A percentile compares a stretch with the other conserved stretches of the same genome.
These are phyloP conservation scores for Syzygium jambos DNA, from an alignment of 345 rosid genomes.

Conservation along the genomic window DNA sequence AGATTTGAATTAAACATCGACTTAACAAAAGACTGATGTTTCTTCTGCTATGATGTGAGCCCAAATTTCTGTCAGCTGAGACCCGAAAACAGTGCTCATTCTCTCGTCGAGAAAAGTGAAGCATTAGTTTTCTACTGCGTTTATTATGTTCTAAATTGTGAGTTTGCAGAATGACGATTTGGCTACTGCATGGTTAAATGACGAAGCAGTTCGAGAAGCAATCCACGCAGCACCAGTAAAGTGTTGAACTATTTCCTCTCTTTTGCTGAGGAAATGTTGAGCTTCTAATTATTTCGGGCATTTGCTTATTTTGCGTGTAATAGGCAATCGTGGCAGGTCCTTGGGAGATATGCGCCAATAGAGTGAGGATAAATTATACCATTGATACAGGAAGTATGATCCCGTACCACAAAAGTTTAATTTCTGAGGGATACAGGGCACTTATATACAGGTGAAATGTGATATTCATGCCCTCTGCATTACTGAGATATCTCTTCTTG, in stretches of 20 bases:
- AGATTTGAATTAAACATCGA: not conserved
- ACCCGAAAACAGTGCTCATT: not conserved
- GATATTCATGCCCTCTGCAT: not conserved
- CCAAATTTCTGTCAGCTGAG: not conserved
- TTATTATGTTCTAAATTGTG: not conserved
- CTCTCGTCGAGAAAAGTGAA: not conserved
- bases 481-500: not conserved
- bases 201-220: conserved; percentile 34
- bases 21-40: not conserved
- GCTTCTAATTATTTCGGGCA: too few species aligned
- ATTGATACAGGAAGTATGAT: conserved; percentile 18
- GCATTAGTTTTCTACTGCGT: not conserved
- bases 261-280: not conserved
- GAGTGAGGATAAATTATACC: conserved; percentile 3
- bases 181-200: conserved; percentile 39
- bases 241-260: not conserved
- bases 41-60: not conserved
- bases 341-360: conserved; percentile 1
- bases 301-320: not conserved
- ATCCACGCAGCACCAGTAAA: conserved; percentile 39
- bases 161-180: conserved; percentile 31
- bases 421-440: conserved; percentile 26
- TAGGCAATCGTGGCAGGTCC: conserved; percentile 10
- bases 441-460: conserved; percentile 29
- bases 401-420: conserved; percentile 25